These are phyloP conservation scores for Fusarium sarcochroum DNA, from an alignment of 2,329 filamentous ascomycete species.

Conservation along the genomic window DNA sequence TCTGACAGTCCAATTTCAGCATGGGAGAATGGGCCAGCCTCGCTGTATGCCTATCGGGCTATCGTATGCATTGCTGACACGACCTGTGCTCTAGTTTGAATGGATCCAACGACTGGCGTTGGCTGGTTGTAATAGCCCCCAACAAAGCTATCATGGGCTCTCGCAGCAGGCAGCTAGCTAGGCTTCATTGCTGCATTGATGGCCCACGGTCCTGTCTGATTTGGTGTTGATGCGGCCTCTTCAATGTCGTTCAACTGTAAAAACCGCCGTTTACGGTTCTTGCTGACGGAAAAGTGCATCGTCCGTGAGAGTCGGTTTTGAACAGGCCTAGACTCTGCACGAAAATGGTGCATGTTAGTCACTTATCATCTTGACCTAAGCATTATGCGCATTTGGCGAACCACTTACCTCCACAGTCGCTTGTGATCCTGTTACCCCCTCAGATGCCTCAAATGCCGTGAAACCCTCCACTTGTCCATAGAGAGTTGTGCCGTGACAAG, in stretches of 20 bases:
- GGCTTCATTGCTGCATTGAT: neutral
- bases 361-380: slow-evolving; percentile 12
- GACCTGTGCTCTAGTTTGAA: neutral
- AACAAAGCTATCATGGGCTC: neutral
- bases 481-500: slow-evolving; percentile 2
- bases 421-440: slow-evolving; percentile 6
- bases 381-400: neutral
- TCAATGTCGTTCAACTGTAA: slow-evolving; percentile 1
- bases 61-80: slow-evolving; percentile 23
- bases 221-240: slow-evolving; percentile 15
- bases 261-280: slow-evolving; percentile 3
- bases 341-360: slow-evolving; percentile 13
- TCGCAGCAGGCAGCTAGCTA: slow-evolving; percentile 7
- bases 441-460: slow-evolving; percentile 7
- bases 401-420: neutral
- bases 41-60: neutral
- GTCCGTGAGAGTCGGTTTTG: neutral
- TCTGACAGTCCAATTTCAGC: slow-evolving; percentile 1
- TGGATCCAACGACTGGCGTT: slow-evolving; percentile 2
- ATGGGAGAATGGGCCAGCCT: slow-evolving; percentile 3
- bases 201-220: neutral
- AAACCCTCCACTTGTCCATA: slow-evolving; percentile 10
- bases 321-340: slow-evolving; percentile 2
- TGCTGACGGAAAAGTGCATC: slow-evolving; percentile 12
- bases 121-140: slow-evolving; percentile 2